Evolutionary conservation across 1,139 yeast species (phyloP).

Genomic region (Tardiomyces depauwii): DNA sequence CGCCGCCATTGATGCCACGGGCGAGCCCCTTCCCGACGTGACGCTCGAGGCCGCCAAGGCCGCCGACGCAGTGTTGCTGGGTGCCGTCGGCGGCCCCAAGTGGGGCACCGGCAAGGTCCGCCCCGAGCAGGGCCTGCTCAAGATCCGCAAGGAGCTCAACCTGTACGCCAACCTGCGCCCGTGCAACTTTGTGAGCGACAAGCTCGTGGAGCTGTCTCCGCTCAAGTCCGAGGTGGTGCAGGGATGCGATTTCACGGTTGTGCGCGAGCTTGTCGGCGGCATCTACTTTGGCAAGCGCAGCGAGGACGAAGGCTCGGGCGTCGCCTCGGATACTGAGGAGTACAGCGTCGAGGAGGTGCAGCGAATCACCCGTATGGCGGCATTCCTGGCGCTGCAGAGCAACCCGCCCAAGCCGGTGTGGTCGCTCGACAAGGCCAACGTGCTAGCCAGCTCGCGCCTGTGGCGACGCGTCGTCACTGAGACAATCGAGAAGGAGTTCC

Average conservation of each 20-base stretch:
- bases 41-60: conserved; percentile 74
- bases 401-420: conserved; percentile 89
- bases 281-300: conserved; percentile 92
- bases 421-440: conserved; percentile 96
- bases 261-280: conserved; percentile 95
- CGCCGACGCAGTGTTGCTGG: conserved; percentile 88
- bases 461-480: conserved; percentile 92
- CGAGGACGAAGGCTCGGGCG: conserved; percentile 78
- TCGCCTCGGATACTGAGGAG: conserved; percentile 90
- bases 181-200: conserved; percentile 85
- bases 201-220: conserved; percentile 77
- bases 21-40: conserved; percentile 82
- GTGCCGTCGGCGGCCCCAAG: conserved; percentile 99
- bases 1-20: conserved; percentile 96
- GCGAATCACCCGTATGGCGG: conserved; percentile 97
- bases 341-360: conserved; percentile 85
- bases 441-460: conserved; percentile 86
- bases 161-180: conserved; percentile 95
- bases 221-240: conserved; percentile 70
- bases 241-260: conserved; percentile 88
- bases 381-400: conserved; percentile 86
- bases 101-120: conserved; percentile 92
- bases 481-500: conserved; percentile 79
- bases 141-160: conserved; percentile 88
- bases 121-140: conserved; percentile 92